A percentile compares a stretch with the other conserved stretches of the same genome.
These are phyloP conservation scores for Pythium utonaiense DNA, from an alignment of 352 stramenopile species.

Conservation along the genomic window DNA sequence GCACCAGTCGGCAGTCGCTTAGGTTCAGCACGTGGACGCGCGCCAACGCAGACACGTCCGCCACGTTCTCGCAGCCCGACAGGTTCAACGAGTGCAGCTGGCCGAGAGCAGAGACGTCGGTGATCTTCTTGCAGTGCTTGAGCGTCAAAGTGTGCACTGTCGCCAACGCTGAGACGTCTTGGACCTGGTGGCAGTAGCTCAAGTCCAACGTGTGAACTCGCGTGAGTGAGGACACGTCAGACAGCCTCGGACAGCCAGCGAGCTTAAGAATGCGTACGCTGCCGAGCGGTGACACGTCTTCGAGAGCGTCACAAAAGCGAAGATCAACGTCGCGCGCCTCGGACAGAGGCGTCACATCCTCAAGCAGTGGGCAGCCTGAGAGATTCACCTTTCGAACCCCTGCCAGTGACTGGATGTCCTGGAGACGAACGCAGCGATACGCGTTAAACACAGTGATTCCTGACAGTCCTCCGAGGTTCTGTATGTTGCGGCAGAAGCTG, in stretches of 20 bases:
- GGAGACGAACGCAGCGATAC: conserved; percentile 54
- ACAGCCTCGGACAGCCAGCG: conserved; percentile 42
- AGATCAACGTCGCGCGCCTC: conserved; percentile 45
- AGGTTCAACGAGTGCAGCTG: conserved; percentile 53
- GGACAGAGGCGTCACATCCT: conserved; percentile 38
- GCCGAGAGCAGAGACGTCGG: conserved; percentile 44
- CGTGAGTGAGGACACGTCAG: conserved; percentile 45
- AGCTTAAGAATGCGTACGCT: conserved; percentile 52
- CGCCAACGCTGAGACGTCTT: conserved; percentile 43
- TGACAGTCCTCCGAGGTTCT: conserved; percentile 26
- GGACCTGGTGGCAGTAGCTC: conserved; percentile 56
- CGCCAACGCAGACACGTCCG: conserved; percentile 41
- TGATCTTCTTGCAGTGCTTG: conserved; percentile 47
- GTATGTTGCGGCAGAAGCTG: conserved; percentile 62
- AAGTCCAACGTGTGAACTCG: conserved; percentile 51
- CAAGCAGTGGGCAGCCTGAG: conserved; percentile 49
- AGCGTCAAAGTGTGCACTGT: conserved; percentile 57
- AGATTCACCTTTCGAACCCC: conserved; percentile 39
- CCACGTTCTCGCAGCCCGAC: conserved; percentile 44
- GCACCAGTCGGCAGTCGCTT: conserved; percentile 49
- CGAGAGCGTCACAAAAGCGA: conserved; percentile 62
- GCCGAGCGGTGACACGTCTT: conserved; percentile 37
- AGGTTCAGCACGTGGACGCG: conserved; percentile 59
- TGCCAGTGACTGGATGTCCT: conserved; percentile 37
- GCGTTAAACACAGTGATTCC: conserved; percentile 33